Conservation (phyloP, 2,329 filamentous ascomycete genomes). For the Sphaceloma murrayae region DNA sequence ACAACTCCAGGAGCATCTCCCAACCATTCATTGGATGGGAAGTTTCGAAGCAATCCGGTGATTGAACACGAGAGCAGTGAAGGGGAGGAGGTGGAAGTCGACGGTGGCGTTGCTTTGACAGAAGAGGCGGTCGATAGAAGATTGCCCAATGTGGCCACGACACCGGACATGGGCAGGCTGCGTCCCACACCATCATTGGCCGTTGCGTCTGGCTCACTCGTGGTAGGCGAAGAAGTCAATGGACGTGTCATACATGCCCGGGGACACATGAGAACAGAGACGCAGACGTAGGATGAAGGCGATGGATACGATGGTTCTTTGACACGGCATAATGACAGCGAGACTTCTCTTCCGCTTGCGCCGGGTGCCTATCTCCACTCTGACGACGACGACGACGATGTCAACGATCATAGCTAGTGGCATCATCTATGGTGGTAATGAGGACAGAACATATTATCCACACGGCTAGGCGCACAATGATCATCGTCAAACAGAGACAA, state of each 20-base stretch:
- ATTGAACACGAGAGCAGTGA: constrained; percentile 21
- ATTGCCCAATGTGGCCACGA: constrained; percentile 5
- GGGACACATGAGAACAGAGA: constrained; percentile 1
- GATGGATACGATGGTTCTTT: not conserved
- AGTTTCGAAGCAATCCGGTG: not conserved
- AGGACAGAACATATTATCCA: too few relatives aligned
- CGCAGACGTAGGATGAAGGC: constrained; percentile 12
- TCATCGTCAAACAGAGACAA: too few relatives aligned
- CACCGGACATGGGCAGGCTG: too few relatives aligned
- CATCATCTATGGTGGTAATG: constrained; percentile 3
- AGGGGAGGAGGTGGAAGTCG: constrained; percentile 38
- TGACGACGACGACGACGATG: constrained; percentile 1
- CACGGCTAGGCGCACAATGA: too few relatives aligned
- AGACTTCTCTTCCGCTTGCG: not conserved
- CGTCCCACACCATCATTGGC: too few relatives aligned
- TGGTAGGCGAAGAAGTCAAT: too few relatives aligned
- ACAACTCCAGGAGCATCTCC: not conserved
- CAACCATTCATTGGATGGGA: too few relatives aligned
- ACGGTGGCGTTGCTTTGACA: constrained; percentile 46
- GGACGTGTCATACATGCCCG: too few relatives aligned
- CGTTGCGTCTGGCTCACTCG: too few relatives aligned
- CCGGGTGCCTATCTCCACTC: constrained; percentile 1
- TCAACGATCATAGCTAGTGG: constrained; percentile 8
- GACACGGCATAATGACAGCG: not conserved
- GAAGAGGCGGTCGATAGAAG: constrained; percentile 43